Evolutionary conservation across 1,284 basidiomycete species (phyloP).

Genomic region (Boletus sp.): DNA sequence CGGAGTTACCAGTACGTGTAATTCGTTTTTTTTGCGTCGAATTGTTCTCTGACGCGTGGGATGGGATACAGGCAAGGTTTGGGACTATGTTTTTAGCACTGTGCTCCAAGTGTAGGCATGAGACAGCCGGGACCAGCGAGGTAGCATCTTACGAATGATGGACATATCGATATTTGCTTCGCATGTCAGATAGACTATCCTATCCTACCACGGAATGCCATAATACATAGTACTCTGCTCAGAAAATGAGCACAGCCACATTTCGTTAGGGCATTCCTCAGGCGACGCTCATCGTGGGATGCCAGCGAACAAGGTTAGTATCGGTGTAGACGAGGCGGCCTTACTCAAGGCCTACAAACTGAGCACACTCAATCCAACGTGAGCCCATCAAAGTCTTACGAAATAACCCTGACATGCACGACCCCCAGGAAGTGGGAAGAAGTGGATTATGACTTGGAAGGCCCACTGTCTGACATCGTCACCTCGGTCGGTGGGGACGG

Average conservation of each 20-base stretch:
- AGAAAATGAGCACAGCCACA: constrained; percentile 22
- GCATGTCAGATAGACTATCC: constrained; percentile 6
- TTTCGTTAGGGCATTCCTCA: neutral
- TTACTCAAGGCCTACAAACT: constrained; percentile 75
- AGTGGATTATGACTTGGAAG: constrained; percentile 72
- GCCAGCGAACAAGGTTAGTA: constrained; percentile 49
- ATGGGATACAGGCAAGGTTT: constrained; percentile 69
- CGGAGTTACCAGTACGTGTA: constrained; percentile 80
- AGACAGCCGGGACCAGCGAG: neutral
- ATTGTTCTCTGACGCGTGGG: constrained; percentile 5
- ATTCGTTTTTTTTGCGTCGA: neutral
- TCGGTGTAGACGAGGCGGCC: constrained; percentile 70
- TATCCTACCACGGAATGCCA: neutral
- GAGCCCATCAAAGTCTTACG: constrained; percentile 23
- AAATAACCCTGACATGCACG: constrained; percentile 5
- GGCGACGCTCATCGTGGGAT: constrained; percentile 3
- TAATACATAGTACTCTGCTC: constrained; percentile 11
- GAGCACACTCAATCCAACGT: constrained; percentile 68
- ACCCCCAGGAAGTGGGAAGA: constrained; percentile 73
- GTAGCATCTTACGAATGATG: neutral
- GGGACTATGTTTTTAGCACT: constrained; percentile 94
- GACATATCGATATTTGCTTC: constrained; percentile 9
- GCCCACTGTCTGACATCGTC: constrained; percentile 60
- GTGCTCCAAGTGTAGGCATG: constrained; percentile 56
- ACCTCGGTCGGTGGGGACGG: constrained; percentile 53